Evolutionary conservation across 2,329 filamentous ascomycete species (phyloP), one percentile per base, ranked within the genome.

Genomic region (Endothia cerciana): DNA sequence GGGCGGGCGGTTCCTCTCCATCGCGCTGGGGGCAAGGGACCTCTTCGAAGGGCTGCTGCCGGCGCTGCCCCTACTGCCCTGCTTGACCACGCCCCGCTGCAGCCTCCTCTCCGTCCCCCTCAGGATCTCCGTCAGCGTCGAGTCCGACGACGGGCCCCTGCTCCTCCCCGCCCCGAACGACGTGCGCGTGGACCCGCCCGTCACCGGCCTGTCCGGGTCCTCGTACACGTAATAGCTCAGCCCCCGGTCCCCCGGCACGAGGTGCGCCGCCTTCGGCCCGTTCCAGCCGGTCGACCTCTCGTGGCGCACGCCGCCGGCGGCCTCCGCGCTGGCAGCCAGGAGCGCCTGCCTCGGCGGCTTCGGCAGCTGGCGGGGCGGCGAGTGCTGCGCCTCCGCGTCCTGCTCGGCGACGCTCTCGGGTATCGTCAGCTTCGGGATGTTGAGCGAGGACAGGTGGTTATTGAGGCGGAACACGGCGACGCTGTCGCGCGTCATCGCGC

Each of bases 61-160:
- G 25, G 22, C 40, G 25, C 51, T 56, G 25, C 28, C 8, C 11
- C 38, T 33, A 57, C n/a, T n/a, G n/a, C n/a, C n/a, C 67, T 43
- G 70, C 61, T 6, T 53, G 49, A 33, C 63, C 45, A 45, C 65
- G 6, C 67, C 72, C 51, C 66, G 77, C 25, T 79, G 76, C 17
- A 87, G 77, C 11, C 84, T 77, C 74, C 81, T 76, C 33, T 86
- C 85, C 1, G 85, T 87, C 41, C 79, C 83, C 53, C 78, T 78
- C 40, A 87, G 75, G 36, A 87, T 87, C 66, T 82, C 77, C 1
- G 80, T 77, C 33, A 87, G 72, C 1, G 83, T 83, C 13, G 80
- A 78, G 68, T 86, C 84, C 0, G 83, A 78, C 45, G 74, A 76
- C 60, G 72, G 71, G 28, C 75, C 70, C 33, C 74, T 36, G 22